Base-by-base conservation (phyloP, 257 asterid species). In the Petunia secreta region DNA sequence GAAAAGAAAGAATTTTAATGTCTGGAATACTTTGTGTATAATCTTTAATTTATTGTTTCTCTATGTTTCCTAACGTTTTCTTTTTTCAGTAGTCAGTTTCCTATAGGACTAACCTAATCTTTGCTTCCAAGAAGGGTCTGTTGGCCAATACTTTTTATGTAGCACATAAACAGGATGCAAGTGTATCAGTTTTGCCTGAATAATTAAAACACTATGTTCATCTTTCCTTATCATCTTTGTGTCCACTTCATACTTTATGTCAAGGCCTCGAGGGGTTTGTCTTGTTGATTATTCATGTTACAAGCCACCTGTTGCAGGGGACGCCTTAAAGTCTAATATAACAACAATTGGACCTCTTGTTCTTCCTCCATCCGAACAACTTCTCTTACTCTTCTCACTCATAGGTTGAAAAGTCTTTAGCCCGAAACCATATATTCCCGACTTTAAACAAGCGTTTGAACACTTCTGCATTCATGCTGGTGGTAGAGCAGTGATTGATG, bases 391-490 rank as follows among this genome's bases (percentile, higher is more conserved):
- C 4, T 2, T 80, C 25, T 41, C 79, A 4, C 46, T 80, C 13
- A 46, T 83, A 0, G 83, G 63, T n/a, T 54, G 77, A 52, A 80
- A 78, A 59, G 53, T 83, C 10, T 79, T 80, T 4, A 75, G 36
- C 52, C 11, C 54, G 4, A 63, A 74, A 60, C 79, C 85, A 4
- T 83, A 85, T 38, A 83, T 82, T 8, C 88, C 88, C 0, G 86
- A 85, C 58, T 85, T 85, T 59, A 85, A 82, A 52, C 84, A 63
- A 9, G 88, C 88, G 0, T 80, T 83, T 5, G 85, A 85, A 16
- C 86, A 85, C 41, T 85, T 85, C 60, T 85, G 88, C 60, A 83
- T 85, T 44, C 88, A 85, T 15, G 88, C 88, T 0, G 88, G 88
- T 10, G 88, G 88, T 8, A 38, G 88, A 36, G 88, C 86, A 0